phyloP scores from a whole-genome alignment of 2,329 filamentous ascomycete genomes.

The Hymenoscyphus albidus region DNA sequence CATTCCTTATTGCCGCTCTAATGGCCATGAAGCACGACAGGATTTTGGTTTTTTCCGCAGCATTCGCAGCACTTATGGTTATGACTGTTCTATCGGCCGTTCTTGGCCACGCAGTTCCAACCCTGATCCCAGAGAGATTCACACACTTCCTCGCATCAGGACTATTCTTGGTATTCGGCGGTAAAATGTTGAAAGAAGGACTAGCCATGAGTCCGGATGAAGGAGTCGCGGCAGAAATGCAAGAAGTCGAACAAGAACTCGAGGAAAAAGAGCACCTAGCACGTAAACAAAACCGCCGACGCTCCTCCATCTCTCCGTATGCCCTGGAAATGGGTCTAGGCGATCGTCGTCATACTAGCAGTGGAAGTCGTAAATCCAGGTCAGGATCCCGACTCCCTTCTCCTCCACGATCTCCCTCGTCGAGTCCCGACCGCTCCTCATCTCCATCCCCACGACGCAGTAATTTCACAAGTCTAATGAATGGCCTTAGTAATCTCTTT shows the following conservation, averaged over 20 bases:
- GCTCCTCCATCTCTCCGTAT: conserved; percentile 69
- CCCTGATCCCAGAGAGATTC: conserved; percentile 82
- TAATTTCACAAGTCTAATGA: conserved; percentile 42
- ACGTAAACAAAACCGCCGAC: conserved; percentile 60
- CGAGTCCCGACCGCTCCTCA: conserved; percentile 58
- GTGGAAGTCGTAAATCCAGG: conserved; percentile 63
- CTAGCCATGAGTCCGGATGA: conserved; percentile 85
- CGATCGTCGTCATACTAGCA: conserved; percentile 32
- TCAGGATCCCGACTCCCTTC: conserved; percentile 75
- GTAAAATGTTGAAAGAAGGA: conserved; percentile 79
- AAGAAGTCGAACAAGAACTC: conserved; percentile 90
- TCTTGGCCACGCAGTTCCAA: conserved; percentile 86
- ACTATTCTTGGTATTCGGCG: conserved; percentile 87
- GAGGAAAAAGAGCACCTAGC: conserved; percentile 86
- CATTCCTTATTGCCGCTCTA: conserved; percentile 90
- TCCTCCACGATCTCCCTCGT: conserved; percentile 74
- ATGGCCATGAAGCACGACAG: conserved; percentile 99
- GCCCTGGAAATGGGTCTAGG: conserved; percentile 75
- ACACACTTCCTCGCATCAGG: conserved; percentile 82
- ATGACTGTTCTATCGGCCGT: conserved; percentile 96
- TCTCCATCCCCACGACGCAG: conserved; percentile 37
- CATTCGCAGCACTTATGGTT: conserved; percentile 83
- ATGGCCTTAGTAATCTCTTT: conserved; percentile 79
- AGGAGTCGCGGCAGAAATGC: conserved; percentile 94
- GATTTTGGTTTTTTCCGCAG: conserved; percentile 87